phyloP scores from a whole-genome alignment of 371 early-diverging fungal species.

The Lichtheimia ramosa region DNA sequence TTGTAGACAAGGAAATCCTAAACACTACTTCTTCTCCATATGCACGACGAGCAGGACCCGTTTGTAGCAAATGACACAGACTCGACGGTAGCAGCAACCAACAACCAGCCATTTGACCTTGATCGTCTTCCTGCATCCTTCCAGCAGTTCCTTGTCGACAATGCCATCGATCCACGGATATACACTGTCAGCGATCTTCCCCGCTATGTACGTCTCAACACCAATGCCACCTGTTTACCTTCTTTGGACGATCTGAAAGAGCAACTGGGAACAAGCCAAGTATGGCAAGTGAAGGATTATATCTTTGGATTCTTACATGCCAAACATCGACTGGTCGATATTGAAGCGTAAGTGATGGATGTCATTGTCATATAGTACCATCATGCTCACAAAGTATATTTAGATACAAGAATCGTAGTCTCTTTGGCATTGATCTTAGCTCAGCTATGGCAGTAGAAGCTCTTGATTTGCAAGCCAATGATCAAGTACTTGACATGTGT shows the following conservation, averaged over 20 bases:
- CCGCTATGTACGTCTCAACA: conserved; percentile 72
- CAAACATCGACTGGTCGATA: conserved; percentile 39
- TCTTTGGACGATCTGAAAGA: conserved; percentile 40
- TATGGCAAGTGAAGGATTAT: conserved; percentile 32
- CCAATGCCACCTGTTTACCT: conserved; percentile 36
- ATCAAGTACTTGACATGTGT: conserved; percentile 83
- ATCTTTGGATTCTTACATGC: conserved; percentile 34
- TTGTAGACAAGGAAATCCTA: too few species aligned
- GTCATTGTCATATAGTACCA: not conserved
- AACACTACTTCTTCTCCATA: too few species aligned
- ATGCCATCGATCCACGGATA: conserved; percentile 65
- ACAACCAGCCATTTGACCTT: conserved; percentile 33
- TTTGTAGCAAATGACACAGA: too few species aligned
- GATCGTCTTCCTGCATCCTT: conserved; percentile 56
- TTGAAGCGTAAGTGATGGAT: conserved; percentile 38
- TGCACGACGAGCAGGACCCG: too few species aligned
- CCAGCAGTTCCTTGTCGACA: conserved; percentile 58
- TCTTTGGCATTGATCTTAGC: conserved; percentile 87
- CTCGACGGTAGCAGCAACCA: too few species aligned
- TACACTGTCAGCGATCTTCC: conserved; percentile 64
- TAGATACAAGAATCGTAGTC: conserved; percentile 35
- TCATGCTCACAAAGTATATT: not conserved
- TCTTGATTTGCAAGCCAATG: conserved; percentile 53
- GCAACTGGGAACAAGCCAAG: conserved; percentile 40
- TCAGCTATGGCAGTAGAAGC: conserved; percentile 74